These are phyloP conservation scores for Saccharomycopsis sp. DNA, from an alignment of 805 yeast species.

Conservation along the genomic window DNA sequence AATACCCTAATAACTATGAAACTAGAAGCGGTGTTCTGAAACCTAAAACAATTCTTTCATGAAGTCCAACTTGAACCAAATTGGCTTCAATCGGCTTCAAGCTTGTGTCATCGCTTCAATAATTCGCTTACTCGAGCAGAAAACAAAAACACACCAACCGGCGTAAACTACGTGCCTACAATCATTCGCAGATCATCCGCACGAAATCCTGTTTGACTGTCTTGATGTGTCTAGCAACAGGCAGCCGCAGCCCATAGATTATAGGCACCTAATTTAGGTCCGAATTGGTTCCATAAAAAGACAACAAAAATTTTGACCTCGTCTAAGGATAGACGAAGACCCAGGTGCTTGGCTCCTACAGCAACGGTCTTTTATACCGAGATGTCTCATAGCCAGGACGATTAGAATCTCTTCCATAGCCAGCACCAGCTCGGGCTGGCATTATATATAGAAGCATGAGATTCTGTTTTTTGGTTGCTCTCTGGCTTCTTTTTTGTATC, in stretches of 20 bases:
- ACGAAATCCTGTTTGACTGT: neutral
- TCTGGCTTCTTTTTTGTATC: neutral
- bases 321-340: neutral
- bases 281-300: too few relatives aligned
- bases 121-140: neutral
- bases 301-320: neutral
- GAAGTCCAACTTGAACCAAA: too few relatives aligned
- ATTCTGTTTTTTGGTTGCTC: neutral
- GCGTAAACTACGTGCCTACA: neutral
- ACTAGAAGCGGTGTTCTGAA: too few relatives aligned
- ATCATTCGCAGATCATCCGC: neutral
- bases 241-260: too few relatives aligned
- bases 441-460: neutral
- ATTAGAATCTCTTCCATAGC: neutral
- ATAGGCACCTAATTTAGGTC: too few relatives aligned
- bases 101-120: too few relatives aligned
- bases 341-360: neutral
- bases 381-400: neutral
- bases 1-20: too few relatives aligned
- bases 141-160: neutral
- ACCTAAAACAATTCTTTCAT: too few relatives aligned
- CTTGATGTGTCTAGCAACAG: neutral
- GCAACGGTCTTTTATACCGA: neutral
- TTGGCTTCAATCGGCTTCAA: too few relatives aligned
- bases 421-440: neutral